Evolutionary conservation across 768 basidiomycete species (phyloP).

Genomic region (Pleurotus tuoliensis): DNA sequence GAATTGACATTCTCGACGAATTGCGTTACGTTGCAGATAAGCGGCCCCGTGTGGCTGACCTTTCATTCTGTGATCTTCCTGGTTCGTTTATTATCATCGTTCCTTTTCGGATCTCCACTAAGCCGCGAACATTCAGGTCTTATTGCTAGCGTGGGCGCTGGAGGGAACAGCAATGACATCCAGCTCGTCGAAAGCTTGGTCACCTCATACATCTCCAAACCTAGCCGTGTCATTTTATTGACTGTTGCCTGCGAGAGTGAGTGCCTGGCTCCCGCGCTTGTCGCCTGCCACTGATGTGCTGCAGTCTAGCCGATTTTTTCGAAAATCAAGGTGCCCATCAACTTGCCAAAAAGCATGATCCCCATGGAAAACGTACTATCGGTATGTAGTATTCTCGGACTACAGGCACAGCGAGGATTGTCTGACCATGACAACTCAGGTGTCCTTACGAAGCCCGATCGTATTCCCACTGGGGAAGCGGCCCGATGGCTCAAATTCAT

Average conservation of each 20-base stretch:
- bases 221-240: constrained; percentile 59
- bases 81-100: too few species aligned
- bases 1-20: constrained; percentile 49
- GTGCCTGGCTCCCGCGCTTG: too few species aligned
- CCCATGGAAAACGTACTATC: constrained; percentile 63
- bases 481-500: constrained; percentile 54
- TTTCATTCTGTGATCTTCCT: constrained; percentile 64
- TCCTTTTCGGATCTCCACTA: too few species aligned
- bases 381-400: constrained; percentile 53
- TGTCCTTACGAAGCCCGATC: constrained; percentile 73
- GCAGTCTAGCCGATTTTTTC: too few species aligned
- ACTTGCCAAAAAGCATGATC: constrained; percentile 57
- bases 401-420: too few species aligned
- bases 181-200: constrained; percentile 58
- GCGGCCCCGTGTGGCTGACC: constrained; percentile 54
- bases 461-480: constrained; percentile 55
- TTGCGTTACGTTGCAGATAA: constrained; percentile 55
- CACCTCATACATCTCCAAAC: constrained; percentile 52
- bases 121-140: too few species aligned
- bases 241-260: constrained; percentile 64
- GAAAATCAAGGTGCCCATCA: constrained; percentile 75
- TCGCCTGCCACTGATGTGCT: too few species aligned
- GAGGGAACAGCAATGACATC: constrained; percentile 53
- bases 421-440: constrained; percentile 31
- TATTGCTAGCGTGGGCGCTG: constrained; percentile 52